Conservation (phyloP, 352 stramenopile genomes). For the Pythium dissotocum region DNA sequence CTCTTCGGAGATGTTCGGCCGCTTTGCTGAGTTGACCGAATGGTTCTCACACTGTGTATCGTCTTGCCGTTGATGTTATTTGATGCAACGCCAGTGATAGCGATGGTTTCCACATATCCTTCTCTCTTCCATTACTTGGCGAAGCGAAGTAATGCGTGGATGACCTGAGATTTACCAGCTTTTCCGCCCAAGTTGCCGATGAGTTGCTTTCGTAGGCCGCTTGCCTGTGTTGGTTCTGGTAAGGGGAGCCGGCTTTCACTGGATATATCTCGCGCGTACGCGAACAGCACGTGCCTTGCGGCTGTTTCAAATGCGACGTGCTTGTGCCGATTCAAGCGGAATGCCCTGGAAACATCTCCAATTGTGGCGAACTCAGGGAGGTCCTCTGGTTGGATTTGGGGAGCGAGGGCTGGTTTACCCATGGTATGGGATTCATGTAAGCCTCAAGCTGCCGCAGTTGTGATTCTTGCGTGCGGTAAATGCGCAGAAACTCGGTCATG, state of each 20-base stretch:
- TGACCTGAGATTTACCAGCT: too few species aligned
- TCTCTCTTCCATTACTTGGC: too few species aligned
- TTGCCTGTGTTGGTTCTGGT: too few species aligned
- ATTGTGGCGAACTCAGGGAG: background rate
- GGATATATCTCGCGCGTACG: conserved; percentile 23
- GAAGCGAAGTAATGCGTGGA: too few species aligned
- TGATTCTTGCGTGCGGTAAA: background rate
- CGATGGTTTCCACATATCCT: too few species aligned
- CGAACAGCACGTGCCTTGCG: conserved; percentile 27
- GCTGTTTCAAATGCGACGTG: conserved; percentile 29
- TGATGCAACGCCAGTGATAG: too few species aligned
- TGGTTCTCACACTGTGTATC: too few species aligned
- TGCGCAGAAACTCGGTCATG: background rate
- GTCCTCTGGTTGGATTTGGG: background rate
- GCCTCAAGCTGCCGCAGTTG: background rate
- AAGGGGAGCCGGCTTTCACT: too few species aligned
- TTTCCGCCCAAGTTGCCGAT: too few species aligned
- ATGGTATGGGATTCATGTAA: conserved; percentile 5
- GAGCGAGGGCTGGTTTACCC: background rate
- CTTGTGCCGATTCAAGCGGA: conserved; percentile 31
- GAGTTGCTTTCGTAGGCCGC: too few species aligned
- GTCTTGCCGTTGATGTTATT: too few species aligned
- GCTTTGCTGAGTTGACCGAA: background rate
- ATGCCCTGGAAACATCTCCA: background rate
- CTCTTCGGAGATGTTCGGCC: conserved; percentile 9